Evolutionary conservation across 345 rosid genomes (phyloP).

Genomic region (Bruguiera parviflora): DNA sequence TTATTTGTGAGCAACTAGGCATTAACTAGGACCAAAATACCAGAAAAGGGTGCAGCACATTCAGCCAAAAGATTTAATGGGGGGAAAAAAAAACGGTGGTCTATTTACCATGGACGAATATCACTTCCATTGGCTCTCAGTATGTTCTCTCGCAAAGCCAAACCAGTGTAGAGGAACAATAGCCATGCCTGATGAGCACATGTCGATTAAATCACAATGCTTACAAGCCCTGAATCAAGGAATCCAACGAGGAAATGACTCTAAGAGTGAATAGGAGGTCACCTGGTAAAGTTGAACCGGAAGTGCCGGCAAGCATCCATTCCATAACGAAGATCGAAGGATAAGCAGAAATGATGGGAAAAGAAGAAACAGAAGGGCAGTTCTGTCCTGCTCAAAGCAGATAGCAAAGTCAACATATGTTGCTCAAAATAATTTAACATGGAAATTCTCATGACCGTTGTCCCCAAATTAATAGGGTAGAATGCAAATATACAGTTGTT

Average conservation of each 20-base stretch:
- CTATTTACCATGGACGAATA: slow-evolving; percentile 85
- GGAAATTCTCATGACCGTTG: neutral
- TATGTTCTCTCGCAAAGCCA: slow-evolving; percentile 93
- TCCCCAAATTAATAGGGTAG: too few relatives aligned
- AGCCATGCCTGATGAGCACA: slow-evolving; percentile 69
- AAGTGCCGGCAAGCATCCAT: slow-evolving; percentile 87
- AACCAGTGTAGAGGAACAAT: slow-evolving; percentile 88
- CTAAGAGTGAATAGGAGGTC: neutral
- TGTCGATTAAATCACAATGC: neutral
- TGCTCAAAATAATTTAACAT: neutral
- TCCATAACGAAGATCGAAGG: slow-evolving; percentile 80
- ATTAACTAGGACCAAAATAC: neutral
- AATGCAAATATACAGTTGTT: too few relatives aligned
- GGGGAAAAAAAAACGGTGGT: neutral
- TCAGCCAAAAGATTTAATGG: neutral
- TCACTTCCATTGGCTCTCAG: slow-evolving; percentile 96
- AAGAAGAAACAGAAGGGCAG: slow-evolving; percentile 88
- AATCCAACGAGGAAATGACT: neutral
- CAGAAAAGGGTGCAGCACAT: neutral
- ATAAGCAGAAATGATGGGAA: slow-evolving; percentile 74
- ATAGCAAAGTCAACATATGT: neutral
- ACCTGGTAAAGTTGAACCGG: slow-evolving; percentile 98
- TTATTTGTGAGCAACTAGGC: too few relatives aligned
- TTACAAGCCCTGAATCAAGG: neutral
- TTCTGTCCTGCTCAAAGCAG: slow-evolving; percentile 71